These are phyloP conservation scores for Quercus aquifolioides DNA, from an alignment of 306 rosid genomes.

Conservation along the genomic window DNA sequence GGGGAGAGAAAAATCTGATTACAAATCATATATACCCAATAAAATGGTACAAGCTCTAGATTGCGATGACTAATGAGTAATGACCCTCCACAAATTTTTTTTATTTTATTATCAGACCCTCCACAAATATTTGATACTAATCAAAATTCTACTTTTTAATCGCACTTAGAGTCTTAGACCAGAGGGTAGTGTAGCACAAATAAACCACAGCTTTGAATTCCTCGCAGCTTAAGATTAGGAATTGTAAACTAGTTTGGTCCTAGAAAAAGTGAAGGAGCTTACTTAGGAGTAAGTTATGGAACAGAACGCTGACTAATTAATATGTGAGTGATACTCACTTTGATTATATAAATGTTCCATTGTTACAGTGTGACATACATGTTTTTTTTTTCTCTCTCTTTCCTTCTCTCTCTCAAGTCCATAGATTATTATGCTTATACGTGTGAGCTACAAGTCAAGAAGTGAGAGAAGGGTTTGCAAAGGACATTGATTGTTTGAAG, in stretches of 20 bases:
- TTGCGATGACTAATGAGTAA: too few relatives aligned
- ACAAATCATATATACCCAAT: too few relatives aligned
- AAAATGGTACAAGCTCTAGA: too few relatives aligned
- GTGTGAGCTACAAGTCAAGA: not conserved
- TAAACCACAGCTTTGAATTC: too few relatives aligned
- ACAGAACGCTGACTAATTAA: not conserved
- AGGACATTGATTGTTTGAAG: not conserved
- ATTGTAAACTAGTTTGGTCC: not conserved
- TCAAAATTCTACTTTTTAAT: not conserved
- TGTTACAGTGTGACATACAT: not conserved
- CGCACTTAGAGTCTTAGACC: not conserved
- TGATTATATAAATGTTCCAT: not conserved
- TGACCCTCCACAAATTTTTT: not conserved
- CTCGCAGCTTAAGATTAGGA: not conserved
- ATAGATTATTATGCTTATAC: not conserved
- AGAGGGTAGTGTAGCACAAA: too few relatives aligned
- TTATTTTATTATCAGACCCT: not conserved
- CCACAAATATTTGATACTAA: not conserved
- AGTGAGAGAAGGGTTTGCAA: not conserved
- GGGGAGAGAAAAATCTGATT: too few relatives aligned
- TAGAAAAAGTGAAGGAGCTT: not conserved
- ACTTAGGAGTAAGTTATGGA: not conserved
- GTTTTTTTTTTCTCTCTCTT: not conserved
- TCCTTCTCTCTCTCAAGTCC: not conserved
- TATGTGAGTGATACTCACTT: not conserved